Base-by-base conservation (phyloP, 2,329 filamentous ascomycete genomes). In the Aspergillus terreus region DNA sequence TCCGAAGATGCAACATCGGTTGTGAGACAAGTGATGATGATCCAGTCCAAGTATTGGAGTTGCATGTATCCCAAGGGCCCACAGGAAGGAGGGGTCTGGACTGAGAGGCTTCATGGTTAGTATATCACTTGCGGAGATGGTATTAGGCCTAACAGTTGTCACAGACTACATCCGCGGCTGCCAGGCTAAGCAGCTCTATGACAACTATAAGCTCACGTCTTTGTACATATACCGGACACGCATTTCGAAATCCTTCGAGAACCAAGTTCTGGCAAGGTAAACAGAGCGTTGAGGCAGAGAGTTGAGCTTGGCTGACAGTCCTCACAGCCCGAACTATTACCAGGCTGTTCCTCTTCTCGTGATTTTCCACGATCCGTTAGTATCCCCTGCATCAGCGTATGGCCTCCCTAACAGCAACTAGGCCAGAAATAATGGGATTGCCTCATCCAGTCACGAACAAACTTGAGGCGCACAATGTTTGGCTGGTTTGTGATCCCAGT, bases 331-430 rank as follows among this genome's bases (percentile, higher is more conserved):
- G 1, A 81, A 85, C 42, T 83, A 94, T 48, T 77, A 83, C 51
- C 73, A 80, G 33, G 79, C 82, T 15, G 82, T 81, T 50, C 89
- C 84, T 48, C 77, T 97, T 3, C 67, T 99, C 11, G 76, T 99
- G 10, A 87, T 97, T 44, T 86, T 99, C 50, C 94, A 99, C 68
- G 92, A 96, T 64, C 90, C 92, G 79, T 90, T 78, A 9, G 2
- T 19, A 30, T 42, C 25, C 12, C 15, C 19, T 42, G 14, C 10
- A 33, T 21, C 23, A 19, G 7, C 41, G 11, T 21, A 45, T 15
- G 4, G 4, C 25, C 48, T 49, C 54, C 47, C 56, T 61, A 53
- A 58, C 49, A 40, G n/a, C 51, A 33, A 56, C 43, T 53, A 87
- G 86, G n/a, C 87, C 88, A 4, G 84, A 88, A 60, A 69, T 92